Conservation (phyloP, 352 stramenopile genomes). For the Pythium oligandrum region DNA sequence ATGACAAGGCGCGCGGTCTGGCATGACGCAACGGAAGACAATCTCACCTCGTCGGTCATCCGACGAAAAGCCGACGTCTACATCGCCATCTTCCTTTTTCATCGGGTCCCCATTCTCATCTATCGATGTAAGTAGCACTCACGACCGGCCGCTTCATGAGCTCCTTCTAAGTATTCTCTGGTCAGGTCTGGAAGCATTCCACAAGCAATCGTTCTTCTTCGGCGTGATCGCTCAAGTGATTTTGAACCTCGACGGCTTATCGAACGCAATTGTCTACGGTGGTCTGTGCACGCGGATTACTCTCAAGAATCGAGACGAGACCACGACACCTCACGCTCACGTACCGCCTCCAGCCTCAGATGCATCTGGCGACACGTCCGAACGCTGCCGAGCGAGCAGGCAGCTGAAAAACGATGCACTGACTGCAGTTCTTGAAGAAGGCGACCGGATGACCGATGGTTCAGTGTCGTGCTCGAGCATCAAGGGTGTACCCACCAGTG, state of each 20-base stretch:
- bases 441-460: conserved; percentile 11
- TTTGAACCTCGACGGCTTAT: conserved; percentile 64
- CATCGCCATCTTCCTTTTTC: conserved; percentile 62
- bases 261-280: conserved; percentile 69
- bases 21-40: conserved; percentile 56
- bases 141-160: too few species aligned
- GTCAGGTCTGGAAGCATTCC: too few species aligned
- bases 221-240: conserved; percentile 53
- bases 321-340: not conserved
- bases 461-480: not conserved
- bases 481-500: not conserved
- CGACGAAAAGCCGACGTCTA: conserved; percentile 66
- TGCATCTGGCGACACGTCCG: conserved; percentile 6
- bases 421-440: conserved; percentile 11
- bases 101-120: conserved; percentile 66
- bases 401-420: conserved; percentile 4
- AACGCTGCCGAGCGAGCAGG: conserved; percentile 8
- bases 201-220: conserved; percentile 15
- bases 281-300: conserved; percentile 38
- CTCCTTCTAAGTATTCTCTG: too few species aligned
- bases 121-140: conserved; percentile 27
- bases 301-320: not conserved
- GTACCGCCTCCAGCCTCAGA: not conserved
- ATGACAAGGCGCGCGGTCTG: conserved; percentile 59
- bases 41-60: conserved; percentile 67